phyloP scores from a whole-genome alignment of 1,139 yeast species.

The Pichia sp. region DNA sequence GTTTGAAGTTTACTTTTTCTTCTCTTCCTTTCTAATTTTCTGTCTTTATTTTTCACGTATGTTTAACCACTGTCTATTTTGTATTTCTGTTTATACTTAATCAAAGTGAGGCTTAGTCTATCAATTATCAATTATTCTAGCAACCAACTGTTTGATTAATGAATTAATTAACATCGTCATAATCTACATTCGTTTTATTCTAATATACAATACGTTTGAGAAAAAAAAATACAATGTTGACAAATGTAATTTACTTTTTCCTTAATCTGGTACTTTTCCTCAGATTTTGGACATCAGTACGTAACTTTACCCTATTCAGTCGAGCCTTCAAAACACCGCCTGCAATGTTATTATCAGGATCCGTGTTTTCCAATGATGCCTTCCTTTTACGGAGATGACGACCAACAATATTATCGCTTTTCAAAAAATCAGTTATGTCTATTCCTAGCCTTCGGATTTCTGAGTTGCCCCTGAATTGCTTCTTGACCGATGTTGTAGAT shows the following conservation, averaged over 20 bases:
- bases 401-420: background rate
- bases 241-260: background rate
- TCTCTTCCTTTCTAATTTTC: background rate
- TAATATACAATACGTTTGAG: background rate
- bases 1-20: constrained; percentile 6
- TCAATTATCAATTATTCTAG: background rate
- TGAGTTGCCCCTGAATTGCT: constrained; percentile 4
- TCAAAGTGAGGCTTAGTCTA: constrained; percentile 6
- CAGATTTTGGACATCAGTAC: constrained; percentile 14
- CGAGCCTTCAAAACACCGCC: constrained; percentile 13
- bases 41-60: constrained; percentile 3
- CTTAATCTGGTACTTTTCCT: constrained; percentile 6
- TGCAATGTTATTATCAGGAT: background rate
- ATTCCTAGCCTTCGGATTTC: constrained; percentile 12
- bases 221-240: background rate
- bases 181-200: background rate
- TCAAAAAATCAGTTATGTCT: constrained; percentile 8
- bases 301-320: constrained; percentile 15
- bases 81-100: constrained; percentile 13
- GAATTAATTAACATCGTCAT: constrained; percentile 1
- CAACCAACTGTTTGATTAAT: background rate
- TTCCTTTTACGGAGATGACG: constrained; percentile 13
- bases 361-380: background rate
- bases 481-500: background rate
- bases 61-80: constrained; percentile 6